Evolutionary conservation across 306 rosid species (phyloP).

Genomic region (Castanea sativa): DNA sequence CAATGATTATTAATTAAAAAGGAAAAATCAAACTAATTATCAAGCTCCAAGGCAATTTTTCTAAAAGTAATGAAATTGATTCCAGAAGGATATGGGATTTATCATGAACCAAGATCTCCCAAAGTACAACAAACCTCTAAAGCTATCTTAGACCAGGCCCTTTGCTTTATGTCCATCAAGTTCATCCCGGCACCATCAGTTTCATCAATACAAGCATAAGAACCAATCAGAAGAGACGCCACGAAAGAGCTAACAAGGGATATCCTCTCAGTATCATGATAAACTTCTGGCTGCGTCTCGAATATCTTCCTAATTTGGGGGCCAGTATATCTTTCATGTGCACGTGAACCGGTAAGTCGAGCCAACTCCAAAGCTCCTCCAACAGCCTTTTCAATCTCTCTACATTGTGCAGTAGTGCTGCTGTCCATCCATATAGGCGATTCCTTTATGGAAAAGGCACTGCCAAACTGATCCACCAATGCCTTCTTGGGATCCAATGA

Average conservation of each 20-base stretch:
- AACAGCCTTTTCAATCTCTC: conserved; percentile 73
- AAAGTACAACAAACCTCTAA: conserved; percentile 58
- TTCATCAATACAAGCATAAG: conserved; percentile 81
- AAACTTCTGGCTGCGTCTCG: conserved; percentile 56
- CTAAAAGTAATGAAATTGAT: not conserved
- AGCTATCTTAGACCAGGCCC: conserved; percentile 64
- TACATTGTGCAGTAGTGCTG: conserved; percentile 83
- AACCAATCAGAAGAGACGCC: conserved; percentile 80
- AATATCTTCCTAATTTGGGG: conserved; percentile 85
- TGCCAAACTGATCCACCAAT: conserved; percentile 56
- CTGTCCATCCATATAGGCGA: conserved; percentile 97
- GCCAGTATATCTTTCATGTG: conserved; percentile 80
- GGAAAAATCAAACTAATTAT: not conserved
- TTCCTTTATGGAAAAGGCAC: conserved; percentile 62
- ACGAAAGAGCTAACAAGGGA: conserved; percentile 93
- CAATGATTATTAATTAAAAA: conserved; percentile 13
- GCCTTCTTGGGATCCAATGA: conserved; percentile 61
- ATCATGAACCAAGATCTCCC: not conserved
- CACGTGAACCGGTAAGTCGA: conserved; percentile 78
- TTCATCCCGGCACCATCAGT: conserved; percentile 96
- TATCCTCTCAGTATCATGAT: conserved; percentile 79
- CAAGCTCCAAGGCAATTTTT: not conserved
- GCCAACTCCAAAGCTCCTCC: conserved; percentile 91
- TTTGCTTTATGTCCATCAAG: conserved; percentile 77
- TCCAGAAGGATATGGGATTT: conserved; percentile 3